Evolutionary conservation across 169 alveolate species (phyloP).

Genomic region (Toxoplasma gondii): DNA sequence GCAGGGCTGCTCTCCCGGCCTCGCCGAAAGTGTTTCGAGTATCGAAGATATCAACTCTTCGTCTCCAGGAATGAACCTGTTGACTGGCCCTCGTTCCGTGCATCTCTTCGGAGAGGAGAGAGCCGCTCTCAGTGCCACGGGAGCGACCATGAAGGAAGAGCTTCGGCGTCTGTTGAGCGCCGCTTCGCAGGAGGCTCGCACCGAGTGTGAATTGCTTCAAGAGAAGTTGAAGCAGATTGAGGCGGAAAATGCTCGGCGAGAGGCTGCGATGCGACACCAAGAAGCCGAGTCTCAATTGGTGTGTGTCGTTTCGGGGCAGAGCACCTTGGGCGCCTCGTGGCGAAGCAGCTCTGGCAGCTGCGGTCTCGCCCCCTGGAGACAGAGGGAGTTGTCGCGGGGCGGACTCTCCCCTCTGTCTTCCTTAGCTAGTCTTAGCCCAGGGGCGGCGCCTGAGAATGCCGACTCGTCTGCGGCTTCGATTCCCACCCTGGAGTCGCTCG

Average conservation of each 20-base stretch:
- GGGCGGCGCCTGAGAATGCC: neutral
- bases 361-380: no score
- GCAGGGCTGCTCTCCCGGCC: no score
- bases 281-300: neutral
- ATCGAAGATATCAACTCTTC: no score
- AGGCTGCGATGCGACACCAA: neutral
- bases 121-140: neutral
- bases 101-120: neutral
- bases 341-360: neutral
- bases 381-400: no score
- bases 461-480: neutral
- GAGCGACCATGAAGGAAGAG: neutral
- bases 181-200: slow-evolving; percentile 12
- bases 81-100: no score
- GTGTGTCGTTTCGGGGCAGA: neutral
- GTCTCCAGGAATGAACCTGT: no score
- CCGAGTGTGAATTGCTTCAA: neutral
- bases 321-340: neutral
- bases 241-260: slow-evolving; percentile 24
- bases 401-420: no score
- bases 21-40: no score
- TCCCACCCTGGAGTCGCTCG: neutral
- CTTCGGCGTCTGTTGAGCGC: neutral
- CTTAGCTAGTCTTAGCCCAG: no score
- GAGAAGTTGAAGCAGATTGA: neutral